Base-by-base conservation (phyloP, 2,329 filamentous ascomycete species). In the Penicillium digitatum region DNA sequence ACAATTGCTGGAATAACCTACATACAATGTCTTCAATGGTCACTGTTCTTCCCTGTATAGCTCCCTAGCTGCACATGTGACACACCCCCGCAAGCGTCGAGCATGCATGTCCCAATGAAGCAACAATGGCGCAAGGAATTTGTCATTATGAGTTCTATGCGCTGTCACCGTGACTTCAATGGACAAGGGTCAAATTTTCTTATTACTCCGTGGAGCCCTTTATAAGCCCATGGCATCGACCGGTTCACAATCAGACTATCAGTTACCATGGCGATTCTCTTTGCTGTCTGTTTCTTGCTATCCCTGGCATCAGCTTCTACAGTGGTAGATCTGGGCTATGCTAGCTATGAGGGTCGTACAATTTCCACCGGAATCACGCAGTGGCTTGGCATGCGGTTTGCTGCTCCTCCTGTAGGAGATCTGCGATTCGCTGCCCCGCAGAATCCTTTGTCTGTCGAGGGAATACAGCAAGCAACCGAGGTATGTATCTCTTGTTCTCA, bases 371-470 rank as follows among this genome's bases (percentile, higher is more conserved):
- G 85, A 1, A 74, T 90, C 45, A 84, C 81, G 2, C 80, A 87
- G 69, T 93, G 87, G 87, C 79, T 89, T 8, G 89, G 88, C 1
- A 83, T 94, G 59, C 82, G 87, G 40, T 94, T 84, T 74, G 89
- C 88, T 1, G 84, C 86, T 5, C 78, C 88, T 14, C 89, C 89
- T 0, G 54, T 87, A 2, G 86, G 85, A 1, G 63, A 81, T 6
- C 68, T 89, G 56, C 80, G 89, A 20, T 93, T 91, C 66, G 76
- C 79, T 50, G 83, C 84, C 12, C 87, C 89, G 0, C 75, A 81
- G 63, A 85, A 89, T 67, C 88, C 88, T 2, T 59, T 73, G 0
- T 62, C 68, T 1, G 72, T 76, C 18, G 56, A 71, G 2, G 75
- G 72, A 1, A 66, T 82, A 4, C 79, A 84, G 54, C 64, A 77